Evolutionary conservation across 192 early-diverging fungal genomes (phyloP), one percentile per base, ranked within the genome.

Genomic region (Backusella parvicylindrica): DNA sequence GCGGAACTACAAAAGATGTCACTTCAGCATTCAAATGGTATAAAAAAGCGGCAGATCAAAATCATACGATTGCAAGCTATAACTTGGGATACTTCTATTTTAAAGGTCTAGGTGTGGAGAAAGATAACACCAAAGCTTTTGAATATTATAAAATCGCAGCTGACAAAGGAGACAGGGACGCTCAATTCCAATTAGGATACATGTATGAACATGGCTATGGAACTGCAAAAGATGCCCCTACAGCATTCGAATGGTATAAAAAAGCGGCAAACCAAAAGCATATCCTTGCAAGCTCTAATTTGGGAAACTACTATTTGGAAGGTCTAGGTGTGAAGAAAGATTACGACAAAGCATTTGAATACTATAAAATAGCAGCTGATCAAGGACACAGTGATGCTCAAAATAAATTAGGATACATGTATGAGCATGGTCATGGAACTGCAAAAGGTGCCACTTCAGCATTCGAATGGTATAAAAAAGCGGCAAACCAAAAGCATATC

Each of bases 231-330:
- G 15, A 43, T 43, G 3, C 3, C 41, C 2, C 3, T 43, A 3
- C 41, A 0, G 9, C 41, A 43, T 12, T 43, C 9, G 3, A 43
- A 43, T 43, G 41, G 41, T 43, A 43, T 15, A 15, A 43, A 43
- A 43, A 12, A 12, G 41, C 41, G 3, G 41, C 41, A 15, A 15
- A 43, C 3, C 41, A 43, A 49, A 84, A 83, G 0, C 78, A 91
- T 64, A 76, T 86, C 0, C 68, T 79, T 26, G 84, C 84, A 36
- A 84, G 76, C 85, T 84, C 82, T 47, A 86, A 93, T 68, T 82
- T 96, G 33, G 94, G 93, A 9, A 93, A 90, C 77, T 93, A 92
- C 74, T 96, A 92, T 74, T 91, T 92, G 47, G 92, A 94, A 76
- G 92, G 92, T 12, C 89, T 91, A 67, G 93, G 92, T 18, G 88